Evolutionary conservation across 2,329 filamentous ascomycete species (phyloP), one percentile per base, ranked within the genome.

Genomic region (Calonectria pteridis): DNA sequence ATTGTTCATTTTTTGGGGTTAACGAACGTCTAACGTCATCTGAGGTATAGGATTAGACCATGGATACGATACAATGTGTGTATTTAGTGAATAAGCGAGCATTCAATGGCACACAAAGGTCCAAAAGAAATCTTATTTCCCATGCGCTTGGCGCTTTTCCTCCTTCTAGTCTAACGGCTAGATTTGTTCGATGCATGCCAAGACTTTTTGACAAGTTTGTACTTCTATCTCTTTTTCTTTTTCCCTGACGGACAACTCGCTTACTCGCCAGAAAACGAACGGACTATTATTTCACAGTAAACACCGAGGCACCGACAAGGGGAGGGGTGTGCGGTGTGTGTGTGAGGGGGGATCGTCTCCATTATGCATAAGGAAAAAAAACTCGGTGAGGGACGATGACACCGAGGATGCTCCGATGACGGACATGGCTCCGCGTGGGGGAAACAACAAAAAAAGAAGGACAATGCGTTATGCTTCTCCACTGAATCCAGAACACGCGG

Each of bases 131-230:
- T 20, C 28, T 53, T 35, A 46, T 46, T 23, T 37, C 53, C 53
- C 53, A n/a, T 5, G 40, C 20, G 40, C 55, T 59, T 59, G 55
- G 55, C 55, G 33, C 20, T n/a, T 40, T 59, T 40, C 4, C 55
- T 59, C n/a, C 33, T 59, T 59, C 55, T 59, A 59, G 55, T 26
- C 55, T 59, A 59, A 59, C 55, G 33, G 55, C 55, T 59, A 59
- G 55, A 59, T 59, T 35, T 59, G 33, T 59, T 59, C 55, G 33
- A 59, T 59, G 55, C 55, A 59, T 28, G n/a, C 20, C 40, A 46
- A 46, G 40, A n/a, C 40, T 46, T 46, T 51, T 51, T 51, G 49
- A 53, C 50, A 53, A 46, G 40, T 46, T 46, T 46, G 37, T 46
- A 9, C 11, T 23, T 46, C 6, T 4, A 2, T 43, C 13, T 37